Conservation (phyloP, 2,329 filamentous ascomycete species). For the Aspergillus sp. region DNA sequence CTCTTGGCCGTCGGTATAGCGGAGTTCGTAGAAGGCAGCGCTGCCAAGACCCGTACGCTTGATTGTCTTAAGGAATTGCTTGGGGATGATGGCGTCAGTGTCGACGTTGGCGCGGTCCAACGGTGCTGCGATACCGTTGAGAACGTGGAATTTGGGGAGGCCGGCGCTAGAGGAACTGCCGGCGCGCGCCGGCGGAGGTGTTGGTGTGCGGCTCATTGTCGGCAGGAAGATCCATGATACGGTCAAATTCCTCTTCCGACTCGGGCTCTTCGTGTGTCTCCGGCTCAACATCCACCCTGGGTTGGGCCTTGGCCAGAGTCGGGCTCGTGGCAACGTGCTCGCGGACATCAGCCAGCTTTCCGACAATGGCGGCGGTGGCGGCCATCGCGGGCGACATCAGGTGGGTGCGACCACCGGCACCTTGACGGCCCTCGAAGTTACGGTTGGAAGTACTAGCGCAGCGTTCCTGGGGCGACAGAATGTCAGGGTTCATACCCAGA, state of each 20-base stretch:
- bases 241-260: slow-evolving; percentile 56
- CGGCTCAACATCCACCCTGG: slow-evolving; percentile 53
- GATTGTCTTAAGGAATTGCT: slow-evolving; percentile 98
- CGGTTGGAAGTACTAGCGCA: slow-evolving; percentile 95
- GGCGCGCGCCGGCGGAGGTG: slow-evolving; percentile 34
- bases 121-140: slow-evolving; percentile 81
- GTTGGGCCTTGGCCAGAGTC: slow-evolving; percentile 44
- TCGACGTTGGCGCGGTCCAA: slow-evolving; percentile 86
- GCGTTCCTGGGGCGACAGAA: slow-evolving; percentile 81
- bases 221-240: slow-evolving; percentile 53
- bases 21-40: slow-evolving; percentile 78
- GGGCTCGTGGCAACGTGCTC: slow-evolving; percentile 54
- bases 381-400: slow-evolving; percentile 97
- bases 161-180: slow-evolving; percentile 43
- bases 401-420: slow-evolving; percentile 82
- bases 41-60: slow-evolving; percentile 89
- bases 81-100: slow-evolving; percentile 98
- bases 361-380: slow-evolving; percentile 78
- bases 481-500: slow-evolving; percentile 98
- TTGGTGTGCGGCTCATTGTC: slow-evolving; percentile 60
- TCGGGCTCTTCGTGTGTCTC: slow-evolving; percentile 48
- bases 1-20: slow-evolving; percentile 67
- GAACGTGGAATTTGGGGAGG: slow-evolving; percentile 72
- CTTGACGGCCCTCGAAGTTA: slow-evolving; percentile 95
- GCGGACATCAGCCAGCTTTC: slow-evolving; percentile 86